A percentile compares a stretch with the other conserved stretches of the same genome.
These are phyloP conservation scores for Mucor irregularis DNA, from an alignment of 371 early-diverging fungal genomes.

Conservation along the genomic window DNA sequence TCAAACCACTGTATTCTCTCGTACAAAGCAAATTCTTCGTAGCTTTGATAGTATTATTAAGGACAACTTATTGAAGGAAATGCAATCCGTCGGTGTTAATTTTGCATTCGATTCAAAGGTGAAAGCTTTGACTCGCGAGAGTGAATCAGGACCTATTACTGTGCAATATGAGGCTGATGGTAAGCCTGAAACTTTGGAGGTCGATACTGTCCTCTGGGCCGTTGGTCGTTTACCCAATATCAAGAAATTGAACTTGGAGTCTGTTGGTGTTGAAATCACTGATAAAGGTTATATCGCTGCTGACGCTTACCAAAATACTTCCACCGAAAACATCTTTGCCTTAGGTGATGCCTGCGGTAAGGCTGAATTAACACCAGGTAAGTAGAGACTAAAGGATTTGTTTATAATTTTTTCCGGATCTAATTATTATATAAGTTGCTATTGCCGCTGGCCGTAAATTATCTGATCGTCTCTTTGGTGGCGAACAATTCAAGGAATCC, in stretches of 20 bases:
- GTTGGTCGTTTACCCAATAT: conserved; percentile 87
- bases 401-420: neutral
- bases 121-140: conserved; percentile 44
- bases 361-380: conserved; percentile 91
- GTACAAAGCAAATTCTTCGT: conserved; percentile 85
- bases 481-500: conserved; percentile 56
- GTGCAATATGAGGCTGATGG: conserved; percentile 47
- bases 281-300: conserved; percentile 70
- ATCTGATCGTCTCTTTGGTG: conserved; percentile 90
- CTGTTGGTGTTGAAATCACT: conserved; percentile 64
- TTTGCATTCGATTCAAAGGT: conserved; percentile 72
- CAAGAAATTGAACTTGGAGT: conserved; percentile 67
- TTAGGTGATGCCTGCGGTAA: conserved; percentile 95
- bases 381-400: neutral
- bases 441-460: conserved; percentile 95
- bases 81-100: conserved; percentile 71
- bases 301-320: conserved; percentile 90
- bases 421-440: conserved; percentile 59
- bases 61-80: conserved; percentile 78
- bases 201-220: conserved; percentile 81
- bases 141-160: conserved; percentile 36
- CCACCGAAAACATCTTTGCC: conserved; percentile 71
- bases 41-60: conserved; percentile 90
- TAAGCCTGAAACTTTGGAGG: conserved; percentile 41
- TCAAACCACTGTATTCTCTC: conserved; percentile 85